phyloP scores from a whole-genome alignment of 495 filamentous ascomycete genomes.

The Aspergillus indologenus region DNA sequence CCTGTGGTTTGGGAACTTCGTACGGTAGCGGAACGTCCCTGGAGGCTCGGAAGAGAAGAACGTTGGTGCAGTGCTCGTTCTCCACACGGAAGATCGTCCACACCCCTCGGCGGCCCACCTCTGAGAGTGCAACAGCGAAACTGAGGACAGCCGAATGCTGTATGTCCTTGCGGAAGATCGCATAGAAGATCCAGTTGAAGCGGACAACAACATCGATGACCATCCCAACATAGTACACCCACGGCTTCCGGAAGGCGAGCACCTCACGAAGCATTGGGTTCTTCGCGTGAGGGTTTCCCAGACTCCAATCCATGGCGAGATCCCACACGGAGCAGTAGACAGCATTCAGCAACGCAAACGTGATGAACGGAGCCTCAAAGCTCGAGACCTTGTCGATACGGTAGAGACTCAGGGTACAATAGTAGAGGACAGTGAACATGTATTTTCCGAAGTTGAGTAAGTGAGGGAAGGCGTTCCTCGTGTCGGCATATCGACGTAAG shows the following conservation, averaged over 20 bases:
- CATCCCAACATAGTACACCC: conserved; percentile 85
- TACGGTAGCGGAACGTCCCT: conserved; percentile 82
- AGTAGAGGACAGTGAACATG: conserved; percentile 74
- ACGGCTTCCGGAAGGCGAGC: conserved; percentile 70
- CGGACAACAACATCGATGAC: conserved; percentile 80
- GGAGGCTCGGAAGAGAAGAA: conserved; percentile 76
- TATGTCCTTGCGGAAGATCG: conserved; percentile 70
- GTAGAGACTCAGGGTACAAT: conserved; percentile 73
- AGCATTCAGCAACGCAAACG: conserved; percentile 73
- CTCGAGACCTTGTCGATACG: conserved; percentile 61
- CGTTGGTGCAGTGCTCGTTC: conserved; percentile 92
- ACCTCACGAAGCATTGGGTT: conserved; percentile 72
- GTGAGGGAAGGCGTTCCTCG: conserved; percentile 84
- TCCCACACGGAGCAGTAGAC: conserved; percentile 93
- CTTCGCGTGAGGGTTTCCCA: conserved; percentile 70
- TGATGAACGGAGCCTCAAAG: conserved; percentile 68
- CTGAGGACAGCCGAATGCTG: conserved; percentile 78
- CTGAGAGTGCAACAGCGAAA: conserved; percentile 71
- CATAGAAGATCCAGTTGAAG: conserved; percentile 95
- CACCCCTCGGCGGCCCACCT: conserved; percentile 77
- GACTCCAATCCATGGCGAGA: conserved; percentile 91
- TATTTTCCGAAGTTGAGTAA: conserved; percentile 93
- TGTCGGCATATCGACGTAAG: conserved; percentile 83
- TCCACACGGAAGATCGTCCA: conserved; percentile 94
- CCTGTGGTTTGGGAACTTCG: conserved; percentile 43